Conservation (phyloP, 345 rosid genomes). For the Euclidium syriacum region DNA sequence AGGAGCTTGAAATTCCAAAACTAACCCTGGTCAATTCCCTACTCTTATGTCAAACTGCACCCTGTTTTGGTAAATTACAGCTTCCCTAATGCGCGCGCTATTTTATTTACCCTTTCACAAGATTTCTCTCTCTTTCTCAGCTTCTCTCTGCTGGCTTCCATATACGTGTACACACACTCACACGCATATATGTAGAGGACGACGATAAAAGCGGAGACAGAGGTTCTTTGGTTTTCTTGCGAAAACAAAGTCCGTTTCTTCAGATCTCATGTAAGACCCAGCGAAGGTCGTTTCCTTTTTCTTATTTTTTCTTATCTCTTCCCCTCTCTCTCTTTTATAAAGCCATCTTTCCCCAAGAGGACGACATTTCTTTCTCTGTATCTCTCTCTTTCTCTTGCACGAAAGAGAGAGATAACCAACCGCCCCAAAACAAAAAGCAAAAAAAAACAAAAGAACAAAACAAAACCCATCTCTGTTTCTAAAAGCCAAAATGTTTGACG, state of each 20-base stretch:
- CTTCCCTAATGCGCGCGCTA: conserved; percentile 11
- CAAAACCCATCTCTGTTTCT: neutral
- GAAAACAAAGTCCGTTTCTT: conserved; percentile 30
- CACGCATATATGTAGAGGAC: neutral
- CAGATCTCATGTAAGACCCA: conserved; percentile 27
- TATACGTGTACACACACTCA: neutral
- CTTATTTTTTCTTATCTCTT: neutral
- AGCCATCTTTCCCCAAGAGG: neutral
- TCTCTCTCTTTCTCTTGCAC: conserved; percentile 31
- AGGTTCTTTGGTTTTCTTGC: conserved; percentile 19
- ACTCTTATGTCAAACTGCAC: neutral
- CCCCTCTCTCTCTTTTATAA: neutral
- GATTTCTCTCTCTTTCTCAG: neutral
- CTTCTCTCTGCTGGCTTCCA: neutral
- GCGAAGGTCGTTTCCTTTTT: conserved; percentile 20
- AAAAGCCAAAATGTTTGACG: conserved; percentile 17
- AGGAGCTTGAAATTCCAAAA: neutral
- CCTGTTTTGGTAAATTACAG: conserved; percentile 18
- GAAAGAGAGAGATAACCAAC: conserved; percentile 31
- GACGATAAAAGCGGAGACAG: conserved; percentile 14
- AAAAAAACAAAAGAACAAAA: neutral
- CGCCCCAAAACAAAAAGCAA: neutral
- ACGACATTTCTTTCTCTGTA: conserved; percentile 23
- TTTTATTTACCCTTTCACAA: neutral
- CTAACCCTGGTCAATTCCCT: neutral